These are phyloP conservation scores for Saturnispora saitoi DNA, from an alignment of 805 yeast species.

Conservation along the genomic window DNA sequence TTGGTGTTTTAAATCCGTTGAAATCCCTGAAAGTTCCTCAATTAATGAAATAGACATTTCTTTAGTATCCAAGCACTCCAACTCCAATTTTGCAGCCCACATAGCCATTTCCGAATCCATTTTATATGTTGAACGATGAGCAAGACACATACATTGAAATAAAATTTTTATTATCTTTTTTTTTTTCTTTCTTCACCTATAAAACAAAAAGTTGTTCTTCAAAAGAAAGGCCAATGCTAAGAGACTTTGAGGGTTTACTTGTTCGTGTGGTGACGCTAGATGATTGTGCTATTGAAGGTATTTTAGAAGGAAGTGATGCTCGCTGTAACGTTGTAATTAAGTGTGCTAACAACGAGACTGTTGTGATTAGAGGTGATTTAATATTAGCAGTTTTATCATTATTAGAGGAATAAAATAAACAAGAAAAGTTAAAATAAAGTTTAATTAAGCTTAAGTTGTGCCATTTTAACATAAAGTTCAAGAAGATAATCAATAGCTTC, in stretches of 20 bases:
- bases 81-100: slow-evolving; percentile 45
- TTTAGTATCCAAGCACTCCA: slow-evolving; percentile 38
- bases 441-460: slow-evolving; percentile 25
- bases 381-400: not conserved
- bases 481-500: slow-evolving; percentile 88
- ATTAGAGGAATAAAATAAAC: not conserved
- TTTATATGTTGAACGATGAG: slow-evolving; percentile 3
- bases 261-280: slow-evolving; percentile 1
- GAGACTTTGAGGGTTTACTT: not conserved
- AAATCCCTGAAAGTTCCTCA: slow-evolving; percentile 9
- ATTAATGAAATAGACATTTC: slow-evolving; percentile 21
- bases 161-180: not conserved
- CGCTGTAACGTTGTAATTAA: slow-evolving; percentile 1
- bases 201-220: not conserved
- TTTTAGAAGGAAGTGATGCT: not conserved
- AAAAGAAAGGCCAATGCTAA: not conserved
- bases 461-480: slow-evolving; percentile 80
- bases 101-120: slow-evolving; percentile 24
- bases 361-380: slow-evolving; percentile 6
- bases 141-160: not conserved
- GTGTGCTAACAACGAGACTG: not conserved
- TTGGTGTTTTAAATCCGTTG: slow-evolving; percentile 8
- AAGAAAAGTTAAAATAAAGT: not conserved
- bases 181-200: not conserved
- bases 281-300: slow-evolving; percentile 1